Percentiles rank a stretch among this genome's conserved stretches.
These are phyloP conservation scores for Nemania sp. DNA, from an alignment of 2,329 filamentous ascomycete genomes.

Conservation along the genomic window DNA sequence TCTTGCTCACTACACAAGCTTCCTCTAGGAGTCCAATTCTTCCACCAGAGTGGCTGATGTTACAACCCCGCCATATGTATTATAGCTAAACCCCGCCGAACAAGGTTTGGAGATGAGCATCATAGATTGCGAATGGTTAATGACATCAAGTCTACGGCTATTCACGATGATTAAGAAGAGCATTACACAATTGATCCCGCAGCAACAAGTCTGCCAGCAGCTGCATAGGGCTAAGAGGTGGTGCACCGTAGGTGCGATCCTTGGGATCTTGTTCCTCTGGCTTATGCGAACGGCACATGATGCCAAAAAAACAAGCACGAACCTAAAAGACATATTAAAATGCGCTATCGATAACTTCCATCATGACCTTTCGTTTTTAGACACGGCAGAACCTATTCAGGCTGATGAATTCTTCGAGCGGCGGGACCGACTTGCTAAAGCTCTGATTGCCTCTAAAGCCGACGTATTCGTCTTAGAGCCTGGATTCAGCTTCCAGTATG, in stretches of 20 bases:
- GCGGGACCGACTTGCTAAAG: conserved; percentile 66
- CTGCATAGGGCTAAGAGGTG: not conserved
- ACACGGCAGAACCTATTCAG: conserved; percentile 60
- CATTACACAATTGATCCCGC: not conserved
- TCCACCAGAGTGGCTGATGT: no score
- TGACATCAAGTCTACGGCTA: not conserved
- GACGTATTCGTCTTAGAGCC: conserved; percentile 73
- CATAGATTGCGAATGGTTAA: not conserved
- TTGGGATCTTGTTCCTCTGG: not conserved
- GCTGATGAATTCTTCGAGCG: conserved; percentile 66
- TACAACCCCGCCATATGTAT: not conserved
- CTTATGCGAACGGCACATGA: not conserved
- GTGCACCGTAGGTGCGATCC: not conserved
- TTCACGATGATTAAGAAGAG: conserved; percentile 7
- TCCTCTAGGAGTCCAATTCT: no score
- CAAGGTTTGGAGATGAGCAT: not conserved
- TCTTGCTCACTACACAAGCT: no score
- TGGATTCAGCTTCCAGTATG: conserved; percentile 71
- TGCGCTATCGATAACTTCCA: conserved; percentile 67
- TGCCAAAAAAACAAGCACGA: not conserved
- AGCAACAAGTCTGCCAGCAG: not conserved
- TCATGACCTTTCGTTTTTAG: conserved; percentile 63
- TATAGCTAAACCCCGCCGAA: not conserved
- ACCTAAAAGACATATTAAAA: conserved; percentile 41
- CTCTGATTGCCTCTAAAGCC: conserved; percentile 61